Conservation (phyloP, 139 green algal genomes). For the Chlorella sp. region DNA sequence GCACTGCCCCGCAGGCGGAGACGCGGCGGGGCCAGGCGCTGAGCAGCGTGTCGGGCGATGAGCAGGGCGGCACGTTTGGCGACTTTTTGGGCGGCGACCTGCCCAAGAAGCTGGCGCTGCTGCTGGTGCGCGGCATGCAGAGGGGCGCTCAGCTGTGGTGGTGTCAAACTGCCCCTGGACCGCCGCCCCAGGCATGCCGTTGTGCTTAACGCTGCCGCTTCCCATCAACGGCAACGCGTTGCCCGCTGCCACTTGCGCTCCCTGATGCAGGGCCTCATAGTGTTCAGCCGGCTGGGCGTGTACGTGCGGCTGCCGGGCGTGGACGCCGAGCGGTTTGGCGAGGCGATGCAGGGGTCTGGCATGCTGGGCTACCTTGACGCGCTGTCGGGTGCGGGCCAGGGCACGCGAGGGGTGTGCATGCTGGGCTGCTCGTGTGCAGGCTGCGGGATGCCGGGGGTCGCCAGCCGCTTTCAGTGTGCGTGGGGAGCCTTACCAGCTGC, state of each 20-base stretch:
- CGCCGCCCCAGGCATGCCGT: not conserved
- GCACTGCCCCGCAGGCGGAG: not conserved
- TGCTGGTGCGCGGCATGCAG: slow-evolving; percentile 56
- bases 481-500: too few species aligned
- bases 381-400: slow-evolving; percentile 58
- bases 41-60: not conserved
- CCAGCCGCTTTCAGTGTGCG: too few species aligned
- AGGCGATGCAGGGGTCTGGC: slow-evolving; percentile 73
- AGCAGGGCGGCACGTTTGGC: slow-evolving; percentile 23
- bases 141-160: not conserved
- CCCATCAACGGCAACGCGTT: not conserved
- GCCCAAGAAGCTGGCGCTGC: slow-evolving; percentile 78
- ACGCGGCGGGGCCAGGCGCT: not conserved
- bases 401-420: not conserved
- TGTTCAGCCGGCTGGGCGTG: slow-evolving; percentile 90
- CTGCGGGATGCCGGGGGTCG: too few species aligned
- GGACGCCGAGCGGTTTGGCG: slow-evolving; percentile 86
- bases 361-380: slow-evolving; percentile 96
- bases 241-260: not conserved
- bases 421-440: not conserved
- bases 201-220: not conserved
- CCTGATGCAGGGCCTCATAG: slow-evolving; percentile 70
- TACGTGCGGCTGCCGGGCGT: slow-evolving; percentile 95
- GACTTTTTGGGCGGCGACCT: slow-evolving; percentile 79
- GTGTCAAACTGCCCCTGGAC: not conserved